Evolutionary conservation across 345 rosid genomes (phyloP), one percentile per base, ranked within the genome.

Genomic region (Limnanthes douglasii): DNA sequence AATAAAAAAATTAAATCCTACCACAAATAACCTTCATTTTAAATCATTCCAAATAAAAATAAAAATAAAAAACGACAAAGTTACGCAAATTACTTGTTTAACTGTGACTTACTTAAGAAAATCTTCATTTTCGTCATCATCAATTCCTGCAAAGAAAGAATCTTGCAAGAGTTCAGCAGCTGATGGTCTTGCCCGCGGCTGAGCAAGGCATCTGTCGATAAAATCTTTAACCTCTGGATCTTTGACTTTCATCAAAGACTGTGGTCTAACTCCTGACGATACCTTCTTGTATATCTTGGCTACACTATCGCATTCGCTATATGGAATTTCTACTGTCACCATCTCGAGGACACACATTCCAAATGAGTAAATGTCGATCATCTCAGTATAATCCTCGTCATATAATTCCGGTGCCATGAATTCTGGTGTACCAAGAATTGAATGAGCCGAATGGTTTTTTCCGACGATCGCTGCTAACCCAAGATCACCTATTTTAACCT

Each of bases 391-490:
- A 32, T 66, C 59, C 59, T 80, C 96, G 2, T 85, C 90, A 18
- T 80, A 85, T 0, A 85, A 67, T 72, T 85, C 96, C 1, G 96
- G 96, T 2, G 96, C 96, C 96, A 85, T 79, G 44, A 69, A 85
- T 43, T 85, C 96, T 3, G 93, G 96, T 1, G 96, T 85, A 32
- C 96, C 96, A 0, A 85, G 72, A 9, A 85, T 39, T 0, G 96
- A 85, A 41, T 80, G 93, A 0, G 96, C 96, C 4, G 56, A 45
- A 31, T 70, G 96, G 41, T 43, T 72, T 67, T 74, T 66, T 12
- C 90, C 93, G 17, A 80, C 80, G 5, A 31, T 53, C 1, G 96
- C 83, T 0, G 96, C 96, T 57, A 85, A 41, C 5, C 96, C 96
- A 12, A 80, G 37, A 56, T 85, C 96, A 15, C 96, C 96, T 11